phyloP scores from a whole-genome alignment of 2,329 filamentous ascomycete genomes.

The Aspergillus latus region DNA sequence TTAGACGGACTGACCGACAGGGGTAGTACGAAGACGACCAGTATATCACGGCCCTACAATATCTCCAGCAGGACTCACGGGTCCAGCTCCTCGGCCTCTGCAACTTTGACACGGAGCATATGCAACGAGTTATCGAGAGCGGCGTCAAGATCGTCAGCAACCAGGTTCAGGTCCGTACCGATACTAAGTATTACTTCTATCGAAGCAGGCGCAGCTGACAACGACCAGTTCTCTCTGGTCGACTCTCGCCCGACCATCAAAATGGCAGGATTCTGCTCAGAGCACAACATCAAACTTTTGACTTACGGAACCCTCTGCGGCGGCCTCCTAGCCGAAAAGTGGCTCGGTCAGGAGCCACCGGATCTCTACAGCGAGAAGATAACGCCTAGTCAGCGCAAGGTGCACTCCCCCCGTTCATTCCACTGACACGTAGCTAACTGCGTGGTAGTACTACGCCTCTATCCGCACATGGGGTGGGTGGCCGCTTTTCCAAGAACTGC shows the following conservation, averaged over 20 bases:
- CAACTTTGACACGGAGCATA: constrained; percentile 5
- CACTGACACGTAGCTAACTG: background rate
- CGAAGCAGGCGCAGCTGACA: background rate
- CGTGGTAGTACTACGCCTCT: background rate
- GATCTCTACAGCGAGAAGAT: background rate
- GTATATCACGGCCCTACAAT: background rate
- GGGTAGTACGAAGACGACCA: background rate
- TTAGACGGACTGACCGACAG: background rate
- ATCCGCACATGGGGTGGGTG: background rate
- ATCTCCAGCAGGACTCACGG: background rate
- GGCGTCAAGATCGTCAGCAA: background rate
- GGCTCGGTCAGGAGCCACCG: background rate
- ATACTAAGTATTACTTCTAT: background rate
- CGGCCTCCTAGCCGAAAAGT: background rate
- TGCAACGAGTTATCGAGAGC: background rate
- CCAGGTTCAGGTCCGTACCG: background rate
- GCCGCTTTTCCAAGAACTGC: background rate
- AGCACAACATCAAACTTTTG: constrained; percentile 1
- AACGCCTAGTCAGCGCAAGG: constrained; percentile 1
- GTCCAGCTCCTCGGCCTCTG: background rate
- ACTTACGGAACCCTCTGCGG: background rate
- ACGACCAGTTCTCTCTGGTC: background rate
- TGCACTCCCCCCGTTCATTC: background rate
- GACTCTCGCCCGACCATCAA: background rate
- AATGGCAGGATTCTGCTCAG: background rate